Conservation (phyloP, 2,329 filamentous ascomycete genomes). For the Neofusicoccum parvum region DNA sequence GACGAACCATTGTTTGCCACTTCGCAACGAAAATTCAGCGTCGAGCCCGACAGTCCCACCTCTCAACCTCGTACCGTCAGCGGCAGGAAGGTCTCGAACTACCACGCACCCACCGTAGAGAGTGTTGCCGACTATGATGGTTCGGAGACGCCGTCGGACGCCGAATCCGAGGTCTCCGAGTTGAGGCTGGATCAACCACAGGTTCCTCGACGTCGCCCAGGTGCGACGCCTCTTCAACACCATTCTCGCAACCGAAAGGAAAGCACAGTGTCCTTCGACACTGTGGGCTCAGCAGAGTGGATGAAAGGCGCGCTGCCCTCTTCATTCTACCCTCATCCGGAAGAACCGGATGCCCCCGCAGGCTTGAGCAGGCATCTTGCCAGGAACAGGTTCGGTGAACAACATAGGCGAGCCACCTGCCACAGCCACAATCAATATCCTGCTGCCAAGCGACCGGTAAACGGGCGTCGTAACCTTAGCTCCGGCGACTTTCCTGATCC, state of each 20-base stretch:
- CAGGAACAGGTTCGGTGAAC: neutral
- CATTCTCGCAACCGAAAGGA: neutral
- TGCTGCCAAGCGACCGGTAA: neutral
- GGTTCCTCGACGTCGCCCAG: neutral
- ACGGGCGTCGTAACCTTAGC: neutral
- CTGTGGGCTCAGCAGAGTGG: constrained; percentile 1
- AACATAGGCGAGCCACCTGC: neutral
- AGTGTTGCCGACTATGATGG: neutral
- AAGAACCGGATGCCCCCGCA: neutral
- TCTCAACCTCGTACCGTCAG: neutral
- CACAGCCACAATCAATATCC: neutral
- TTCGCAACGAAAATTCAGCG: neutral
- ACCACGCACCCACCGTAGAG: neutral
- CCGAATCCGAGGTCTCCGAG: neutral
- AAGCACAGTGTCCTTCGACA: neutral
- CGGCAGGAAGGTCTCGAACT: neutral
- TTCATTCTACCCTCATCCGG: constrained; percentile 4
- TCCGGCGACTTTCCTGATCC: neutral
- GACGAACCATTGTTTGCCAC: neutral
- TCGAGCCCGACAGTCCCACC: neutral
- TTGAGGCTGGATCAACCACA: neutral
- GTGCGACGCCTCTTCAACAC: neutral
- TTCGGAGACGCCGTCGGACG: neutral
- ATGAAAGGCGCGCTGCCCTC: neutral
- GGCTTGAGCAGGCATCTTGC: neutral